phyloP scores from a whole-genome alignment of 2,329 filamentous ascomycete species.

The Botrytis aclada region DNA sequence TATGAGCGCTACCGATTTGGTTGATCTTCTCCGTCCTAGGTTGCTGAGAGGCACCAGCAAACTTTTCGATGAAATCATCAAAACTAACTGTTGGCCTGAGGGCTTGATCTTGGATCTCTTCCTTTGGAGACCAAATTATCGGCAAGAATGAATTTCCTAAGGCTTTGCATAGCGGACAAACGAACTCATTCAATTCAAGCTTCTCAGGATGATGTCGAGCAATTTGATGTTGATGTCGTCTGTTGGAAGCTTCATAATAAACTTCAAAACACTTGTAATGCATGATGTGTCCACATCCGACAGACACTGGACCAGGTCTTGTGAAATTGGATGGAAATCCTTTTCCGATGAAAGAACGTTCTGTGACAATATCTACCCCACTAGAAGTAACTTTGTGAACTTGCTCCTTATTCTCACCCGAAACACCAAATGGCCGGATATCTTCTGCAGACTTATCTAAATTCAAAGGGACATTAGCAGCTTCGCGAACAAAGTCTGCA shows the following conservation, averaged over 20 bases:
- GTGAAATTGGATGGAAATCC: constrained; percentile 73
- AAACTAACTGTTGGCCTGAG: constrained; percentile 61
- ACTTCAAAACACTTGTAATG: constrained; percentile 93
- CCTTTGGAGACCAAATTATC: constrained; percentile 90
- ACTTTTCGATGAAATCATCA: constrained; percentile 41
- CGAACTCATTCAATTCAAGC: constrained; percentile 77
- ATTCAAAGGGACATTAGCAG: constrained; percentile 70
- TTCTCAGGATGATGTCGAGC: constrained; percentile 90
- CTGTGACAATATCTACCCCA: constrained; percentile 67
- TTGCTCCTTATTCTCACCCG: constrained; percentile 76
- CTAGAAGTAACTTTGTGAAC: constrained; percentile 73
- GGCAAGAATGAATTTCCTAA: constrained; percentile 93
- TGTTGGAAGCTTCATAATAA: constrained; percentile 79
- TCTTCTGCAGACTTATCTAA: constrained; percentile 82
- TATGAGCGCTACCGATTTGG: constrained; percentile 10
- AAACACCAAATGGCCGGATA: constrained; percentile 85
- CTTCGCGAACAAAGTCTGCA: constrained; percentile 79
- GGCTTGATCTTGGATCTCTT: constrained; percentile 76
- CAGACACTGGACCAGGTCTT: constrained; percentile 74
- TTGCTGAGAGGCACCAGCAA: constrained; percentile 18
- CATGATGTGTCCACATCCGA: constrained; percentile 97
- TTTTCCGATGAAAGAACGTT: constrained; percentile 81
- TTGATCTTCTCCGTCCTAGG: constrained; percentile 24
- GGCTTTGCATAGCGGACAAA: constrained; percentile 95
- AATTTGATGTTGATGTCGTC: constrained; percentile 88